phyloP scores from a whole-genome alignment of 768 basidiomycete species.

The Russula sp. region DNA sequence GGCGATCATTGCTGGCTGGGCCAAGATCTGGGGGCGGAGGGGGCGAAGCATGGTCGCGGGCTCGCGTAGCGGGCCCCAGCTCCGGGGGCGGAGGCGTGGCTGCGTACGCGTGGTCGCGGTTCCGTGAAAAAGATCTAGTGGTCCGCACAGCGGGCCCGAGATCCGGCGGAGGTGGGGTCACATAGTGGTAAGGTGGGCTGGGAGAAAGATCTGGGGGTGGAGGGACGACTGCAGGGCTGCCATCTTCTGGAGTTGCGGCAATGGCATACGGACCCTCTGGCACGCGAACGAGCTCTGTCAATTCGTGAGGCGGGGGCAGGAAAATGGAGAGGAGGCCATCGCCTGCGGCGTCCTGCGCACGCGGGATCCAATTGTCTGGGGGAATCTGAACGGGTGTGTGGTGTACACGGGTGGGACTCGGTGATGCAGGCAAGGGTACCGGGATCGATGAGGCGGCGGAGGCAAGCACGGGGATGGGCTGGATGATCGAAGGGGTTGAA shows the following conservation, averaged over 20 bases:
- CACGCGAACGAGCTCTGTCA: background rate
- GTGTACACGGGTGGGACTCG: conserved; percentile 3
- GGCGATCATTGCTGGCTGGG: background rate
- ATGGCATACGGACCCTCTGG: conserved; percentile 16
- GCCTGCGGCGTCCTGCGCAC: conserved; percentile 13
- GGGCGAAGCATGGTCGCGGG: conserved; percentile 2
- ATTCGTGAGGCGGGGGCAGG: conserved; percentile 22
- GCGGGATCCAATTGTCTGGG: conserved; percentile 23
- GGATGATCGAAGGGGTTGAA: conserved; percentile 22
- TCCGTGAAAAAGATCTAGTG: conserved; percentile 1
- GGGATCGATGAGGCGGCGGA: conserved; percentile 6
- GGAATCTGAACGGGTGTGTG: conserved; percentile 18
- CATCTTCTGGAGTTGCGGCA: conserved; percentile 18
- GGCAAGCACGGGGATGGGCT: conserved; percentile 18
- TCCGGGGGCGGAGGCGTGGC: conserved; percentile 11
- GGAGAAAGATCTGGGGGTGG: background rate
- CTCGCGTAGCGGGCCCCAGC: background rate
- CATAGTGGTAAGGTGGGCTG: conserved; percentile 12
- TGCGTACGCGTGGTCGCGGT: conserved; percentile 1
- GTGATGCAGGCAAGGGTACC: background rate
- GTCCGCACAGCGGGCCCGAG: background rate
- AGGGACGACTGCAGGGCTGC: conserved; percentile 15
- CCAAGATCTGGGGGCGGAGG: conserved; percentile 7
- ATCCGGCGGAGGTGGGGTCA: conserved; percentile 12
- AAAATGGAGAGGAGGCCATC: conserved; percentile 23